Base-by-base conservation (phyloP, 2,329 filamentous ascomycete genomes). In the Pezicula carpinea region DNA sequence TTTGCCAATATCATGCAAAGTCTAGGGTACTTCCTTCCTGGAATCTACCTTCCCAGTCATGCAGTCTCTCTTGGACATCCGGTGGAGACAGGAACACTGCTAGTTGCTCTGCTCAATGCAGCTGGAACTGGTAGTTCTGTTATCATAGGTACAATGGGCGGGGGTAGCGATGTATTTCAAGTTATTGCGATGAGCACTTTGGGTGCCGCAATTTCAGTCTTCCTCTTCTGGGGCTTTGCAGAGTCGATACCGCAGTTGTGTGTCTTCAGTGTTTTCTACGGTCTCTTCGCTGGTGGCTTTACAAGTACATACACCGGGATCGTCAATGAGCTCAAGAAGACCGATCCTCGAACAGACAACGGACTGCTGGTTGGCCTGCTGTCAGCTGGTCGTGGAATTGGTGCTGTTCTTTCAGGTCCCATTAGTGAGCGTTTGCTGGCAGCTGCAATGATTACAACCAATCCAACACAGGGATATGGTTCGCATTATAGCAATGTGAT, bases 311-410 rank as follows among this genome's bases (percentile, higher is more conserved):
- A 71, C 71, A 58, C 59, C 14, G 66, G 65, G 10, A 59, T 63
- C 49, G 32, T 43, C 15, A 45, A 43, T 21, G 41, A 35, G 22
- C 17, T 53, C 14, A 23, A 22, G 18, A 31, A 15, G 15, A 33
- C 32, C 15, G 31, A 46, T 26, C 36, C 33, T 32, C 17, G 19
- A 33, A 39, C 46, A 17, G 44, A 45, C n/a, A 31, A 38, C 5
- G 68, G 67, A 1, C 52, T 56, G 10, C 52, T 64, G 3, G 54
- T 64, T 40, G 60, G 59, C 3, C 53, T 66, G 43, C 79, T 83
- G 72, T 75, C 77, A 11, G 73, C 76, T 13, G 80, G 79, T 1
- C 68, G 81, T 34, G 82, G 81, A 0, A 66, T 84, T 2, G 81
- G 81, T 1, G 83, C 83, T 53, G 70, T 82, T 34, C 67, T 68